A percentile compares a stretch with the other conserved stretches of the same genome.
These are phyloP conservation scores for Harringtonia aguacate DNA, from an alignment of 2,329 filamentous ascomycete genomes.

Conservation along the genomic window DNA sequence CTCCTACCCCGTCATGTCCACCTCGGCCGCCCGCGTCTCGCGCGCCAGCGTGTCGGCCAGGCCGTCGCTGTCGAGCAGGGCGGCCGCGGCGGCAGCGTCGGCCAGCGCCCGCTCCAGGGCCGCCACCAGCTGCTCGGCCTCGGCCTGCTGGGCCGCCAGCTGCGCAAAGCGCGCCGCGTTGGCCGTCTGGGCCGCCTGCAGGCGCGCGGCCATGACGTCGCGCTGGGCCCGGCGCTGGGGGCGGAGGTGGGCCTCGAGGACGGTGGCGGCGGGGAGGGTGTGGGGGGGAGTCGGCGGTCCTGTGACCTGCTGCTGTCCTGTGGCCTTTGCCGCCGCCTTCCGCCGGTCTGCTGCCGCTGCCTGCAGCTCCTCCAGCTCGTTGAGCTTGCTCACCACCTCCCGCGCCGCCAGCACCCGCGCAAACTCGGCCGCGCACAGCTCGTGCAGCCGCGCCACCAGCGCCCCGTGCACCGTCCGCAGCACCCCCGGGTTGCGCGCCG, in stretches of 20 bases:
- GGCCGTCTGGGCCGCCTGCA: slow-evolving; percentile 45
- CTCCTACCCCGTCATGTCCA: slow-evolving; percentile 21
- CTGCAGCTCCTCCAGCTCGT: slow-evolving; percentile 47
- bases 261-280: slow-evolving; percentile 37
- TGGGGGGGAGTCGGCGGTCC: slow-evolving; percentile 34
- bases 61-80: slow-evolving; percentile 21
- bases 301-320: not conserved
- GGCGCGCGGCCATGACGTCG: slow-evolving; percentile 42
- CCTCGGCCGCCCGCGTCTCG: slow-evolving; percentile 36
- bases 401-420: slow-evolving; percentile 39
- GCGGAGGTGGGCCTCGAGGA: slow-evolving; percentile 44
- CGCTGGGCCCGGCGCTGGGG: slow-evolving; percentile 42
- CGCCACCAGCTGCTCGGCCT: slow-evolving; percentile 39
- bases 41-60: slow-evolving; percentile 35
- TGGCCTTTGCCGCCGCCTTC: slow-evolving; percentile 16
- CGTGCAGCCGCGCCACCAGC: slow-evolving; percentile 44
- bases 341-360: slow-evolving; percentile 34
- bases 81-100: slow-evolving; percentile 44
- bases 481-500: slow-evolving; percentile 35
- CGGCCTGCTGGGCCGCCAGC: slow-evolving; percentile 40
- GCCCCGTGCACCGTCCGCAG: slow-evolving; percentile 45
- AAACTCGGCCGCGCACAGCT: slow-evolving; percentile 49
- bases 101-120: slow-evolving; percentile 39
- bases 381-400: slow-evolving; percentile 44
- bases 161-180: slow-evolving; percentile 44